Conservation (phyloP, 306 rosid species). For the Acacia melanoxylon region DNA sequence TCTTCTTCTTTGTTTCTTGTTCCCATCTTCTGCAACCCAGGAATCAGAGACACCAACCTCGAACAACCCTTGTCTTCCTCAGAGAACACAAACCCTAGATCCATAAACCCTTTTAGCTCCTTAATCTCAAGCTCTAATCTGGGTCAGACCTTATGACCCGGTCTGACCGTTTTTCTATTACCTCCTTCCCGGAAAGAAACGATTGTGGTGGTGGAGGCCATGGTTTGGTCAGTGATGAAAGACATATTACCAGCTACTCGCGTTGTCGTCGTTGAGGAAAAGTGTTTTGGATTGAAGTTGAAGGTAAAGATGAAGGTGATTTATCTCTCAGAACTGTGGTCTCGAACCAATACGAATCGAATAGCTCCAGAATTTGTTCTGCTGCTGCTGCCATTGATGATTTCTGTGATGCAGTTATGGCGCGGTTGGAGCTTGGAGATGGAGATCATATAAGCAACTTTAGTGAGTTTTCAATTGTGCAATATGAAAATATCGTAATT, state of each 20-base stretch:
- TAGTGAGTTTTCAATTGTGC: background rate
- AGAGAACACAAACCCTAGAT: constrained; percentile 83
- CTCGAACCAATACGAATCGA: constrained; percentile 69
- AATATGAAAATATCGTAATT: too few species aligned
- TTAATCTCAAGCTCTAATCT: constrained; percentile 63
- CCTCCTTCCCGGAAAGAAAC: constrained; percentile 44
- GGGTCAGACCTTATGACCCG: background rate
- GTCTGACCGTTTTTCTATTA: background rate
- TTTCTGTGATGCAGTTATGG: constrained; percentile 1
- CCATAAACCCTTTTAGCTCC: constrained; percentile 88
- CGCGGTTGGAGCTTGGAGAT: background rate
- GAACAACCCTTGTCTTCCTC: constrained; percentile 65
- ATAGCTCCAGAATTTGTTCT: constrained; percentile 57
- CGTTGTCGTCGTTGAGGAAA: background rate
- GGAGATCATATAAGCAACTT: background rate
- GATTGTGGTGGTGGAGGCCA: constrained; percentile 35
- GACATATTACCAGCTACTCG: constrained; percentile 34
- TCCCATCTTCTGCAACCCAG: constrained; percentile 68
- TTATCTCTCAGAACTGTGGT: constrained; percentile 37
- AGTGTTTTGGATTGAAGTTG: background rate
- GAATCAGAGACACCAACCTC: constrained; percentile 61
- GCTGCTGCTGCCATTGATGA: constrained; percentile 50
- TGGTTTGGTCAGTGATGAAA: constrained; percentile 43
- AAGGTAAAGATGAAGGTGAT: constrained; percentile 18
- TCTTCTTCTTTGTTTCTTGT: constrained; percentile 21